A percentile compares a stretch with the other conserved stretches of the same genome.
These are phyloP conservation scores for Daldinia bambusicola DNA, from an alignment of 495 filamentous ascomycete genomes.

Conservation along the genomic window DNA sequence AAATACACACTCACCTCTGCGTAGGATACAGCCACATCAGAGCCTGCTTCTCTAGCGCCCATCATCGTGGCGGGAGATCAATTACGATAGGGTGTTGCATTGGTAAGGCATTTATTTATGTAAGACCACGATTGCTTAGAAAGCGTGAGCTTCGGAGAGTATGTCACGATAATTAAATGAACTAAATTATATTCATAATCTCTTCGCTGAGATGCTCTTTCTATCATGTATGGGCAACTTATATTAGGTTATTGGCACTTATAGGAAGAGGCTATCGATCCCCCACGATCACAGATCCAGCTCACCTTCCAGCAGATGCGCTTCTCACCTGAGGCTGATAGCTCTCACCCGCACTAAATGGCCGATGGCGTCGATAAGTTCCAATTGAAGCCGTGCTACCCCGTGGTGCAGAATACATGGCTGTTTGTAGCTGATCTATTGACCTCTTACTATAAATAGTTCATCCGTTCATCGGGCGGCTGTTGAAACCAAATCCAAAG, in stretches of 20 bases:
- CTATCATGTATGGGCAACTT: not conserved
- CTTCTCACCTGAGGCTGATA: slow-evolving; percentile 39
- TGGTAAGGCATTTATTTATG: slow-evolving; percentile 29
- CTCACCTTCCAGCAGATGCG: slow-evolving; percentile 19
- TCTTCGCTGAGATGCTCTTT: not conserved
- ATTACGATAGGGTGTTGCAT: slow-evolving; percentile 12
- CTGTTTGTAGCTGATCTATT: not conserved
- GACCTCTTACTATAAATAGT: not conserved
- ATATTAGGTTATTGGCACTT: no score
- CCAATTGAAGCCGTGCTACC: slow-evolving; percentile 17
- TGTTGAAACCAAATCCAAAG: not conserved
- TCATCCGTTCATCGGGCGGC: not conserved
- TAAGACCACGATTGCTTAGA: not conserved
- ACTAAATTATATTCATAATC: not conserved
- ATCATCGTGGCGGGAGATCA: slow-evolving; percentile 14
- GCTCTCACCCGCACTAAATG: slow-evolving; percentile 1
- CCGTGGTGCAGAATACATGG: not conserved
- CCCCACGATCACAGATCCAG: slow-evolving; percentile 10
- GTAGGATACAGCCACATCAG: slow-evolving; percentile 35
- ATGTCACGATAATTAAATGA: not conserved
- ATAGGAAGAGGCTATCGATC: not conserved
- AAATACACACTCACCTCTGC: slow-evolving; percentile 11
- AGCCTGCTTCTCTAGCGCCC: slow-evolving; percentile 43
- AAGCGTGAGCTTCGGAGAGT: not conserved
- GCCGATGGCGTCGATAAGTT: not conserved